phyloP scores from a whole-genome alignment of 1,284 basidiomycete species.

The Trichosporon sp. region DNA sequence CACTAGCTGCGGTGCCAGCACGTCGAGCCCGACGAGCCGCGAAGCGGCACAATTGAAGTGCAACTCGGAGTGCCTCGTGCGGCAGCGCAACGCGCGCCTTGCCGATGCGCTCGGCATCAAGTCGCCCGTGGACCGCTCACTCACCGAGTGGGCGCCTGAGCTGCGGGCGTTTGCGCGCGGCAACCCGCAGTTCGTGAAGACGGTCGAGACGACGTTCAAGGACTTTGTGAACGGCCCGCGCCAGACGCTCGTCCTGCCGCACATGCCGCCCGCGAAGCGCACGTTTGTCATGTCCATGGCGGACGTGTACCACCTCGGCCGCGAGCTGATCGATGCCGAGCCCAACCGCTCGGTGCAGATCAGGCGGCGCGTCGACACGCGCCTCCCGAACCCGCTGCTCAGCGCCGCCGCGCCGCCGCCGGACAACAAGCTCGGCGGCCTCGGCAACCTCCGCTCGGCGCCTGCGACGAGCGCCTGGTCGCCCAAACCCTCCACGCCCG shows the following conservation, averaged over 20 bases:
- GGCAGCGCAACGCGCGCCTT: slow-evolving; percentile 75
- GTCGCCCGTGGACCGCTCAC: slow-evolving; percentile 42
- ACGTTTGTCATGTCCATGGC: slow-evolving; percentile 74
- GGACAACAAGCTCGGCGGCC: slow-evolving; percentile 23
- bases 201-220: slow-evolving; percentile 72
- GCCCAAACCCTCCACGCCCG: slow-evolving; percentile 11
- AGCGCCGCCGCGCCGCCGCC: slow-evolving; percentile 49
- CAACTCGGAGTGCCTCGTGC: slow-evolving; percentile 70
- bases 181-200: slow-evolving; percentile 63
- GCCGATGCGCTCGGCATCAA: slow-evolving; percentile 82
- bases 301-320: slow-evolving; percentile 70
- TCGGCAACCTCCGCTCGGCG: slow-evolving; percentile 24
- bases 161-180: slow-evolving; percentile 58
- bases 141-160: slow-evolving; percentile 61
- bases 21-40: slow-evolving; percentile 52
- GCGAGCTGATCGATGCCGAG: slow-evolving; percentile 77
- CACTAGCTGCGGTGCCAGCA: slow-evolving; percentile 62
- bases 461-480: slow-evolving; percentile 4
- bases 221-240: slow-evolving; percentile 69
- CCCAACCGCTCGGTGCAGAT: slow-evolving; percentile 72
- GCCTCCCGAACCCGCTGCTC: slow-evolving; percentile 65
- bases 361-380: slow-evolving; percentile 70
- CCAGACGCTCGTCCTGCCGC: slow-evolving; percentile 68
- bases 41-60: slow-evolving; percentile 61
- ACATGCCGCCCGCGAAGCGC: slow-evolving; percentile 68